A percentile compares a stretch with the other conserved stretches of the same genome.
Conservation (phyloP, 2,329 filamentous ascomycete genomes). For the Neoarthrinium moseri region DNA sequence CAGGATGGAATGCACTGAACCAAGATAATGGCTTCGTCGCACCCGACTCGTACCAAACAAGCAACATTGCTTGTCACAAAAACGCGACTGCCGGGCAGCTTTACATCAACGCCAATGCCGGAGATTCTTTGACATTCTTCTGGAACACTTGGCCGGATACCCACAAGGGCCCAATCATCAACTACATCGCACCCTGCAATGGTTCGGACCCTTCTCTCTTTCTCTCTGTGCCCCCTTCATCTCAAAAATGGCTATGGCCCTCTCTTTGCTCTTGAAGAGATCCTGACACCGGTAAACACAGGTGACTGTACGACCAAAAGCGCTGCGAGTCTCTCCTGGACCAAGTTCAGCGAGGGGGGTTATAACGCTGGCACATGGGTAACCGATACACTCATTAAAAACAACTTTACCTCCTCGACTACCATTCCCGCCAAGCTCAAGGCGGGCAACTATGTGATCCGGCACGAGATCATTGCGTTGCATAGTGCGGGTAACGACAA, state of each 20-base stretch:
- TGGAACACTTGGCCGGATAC: conserved; percentile 33
- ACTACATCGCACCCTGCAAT: conserved; percentile 32
- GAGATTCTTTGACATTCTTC: conserved; percentile 26
- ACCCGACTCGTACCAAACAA: conserved; percentile 30
- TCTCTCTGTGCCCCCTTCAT: too few species aligned
- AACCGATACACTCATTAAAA: conserved; percentile 39
- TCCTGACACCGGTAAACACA: conserved; percentile 7
- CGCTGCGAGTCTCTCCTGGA: conserved; percentile 25
- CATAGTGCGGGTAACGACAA: conserved; percentile 38
- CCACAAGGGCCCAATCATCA: conserved; percentile 34
- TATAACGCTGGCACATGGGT: conserved; percentile 30
- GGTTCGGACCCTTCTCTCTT: conserved; percentile 16
- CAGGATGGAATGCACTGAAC: conserved; percentile 40
- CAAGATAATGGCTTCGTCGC: conserved; percentile 48
- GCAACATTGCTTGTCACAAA: conserved; percentile 45
- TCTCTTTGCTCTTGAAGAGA: background rate
- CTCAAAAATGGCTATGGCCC: too few species aligned
- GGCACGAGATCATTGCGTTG: conserved; percentile 49
- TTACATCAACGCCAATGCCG: conserved; percentile 22
- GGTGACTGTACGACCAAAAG: conserved; percentile 27
- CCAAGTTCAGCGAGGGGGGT: conserved; percentile 24
- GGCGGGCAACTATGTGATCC: conserved; percentile 47
- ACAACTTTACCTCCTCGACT: conserved; percentile 44
- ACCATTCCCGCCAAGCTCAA: conserved; percentile 39
- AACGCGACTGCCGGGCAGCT: conserved; percentile 33